Conservation (phyloP, 2,329 filamentous ascomycete species). For the Chaetothyriales sp. region DNA sequence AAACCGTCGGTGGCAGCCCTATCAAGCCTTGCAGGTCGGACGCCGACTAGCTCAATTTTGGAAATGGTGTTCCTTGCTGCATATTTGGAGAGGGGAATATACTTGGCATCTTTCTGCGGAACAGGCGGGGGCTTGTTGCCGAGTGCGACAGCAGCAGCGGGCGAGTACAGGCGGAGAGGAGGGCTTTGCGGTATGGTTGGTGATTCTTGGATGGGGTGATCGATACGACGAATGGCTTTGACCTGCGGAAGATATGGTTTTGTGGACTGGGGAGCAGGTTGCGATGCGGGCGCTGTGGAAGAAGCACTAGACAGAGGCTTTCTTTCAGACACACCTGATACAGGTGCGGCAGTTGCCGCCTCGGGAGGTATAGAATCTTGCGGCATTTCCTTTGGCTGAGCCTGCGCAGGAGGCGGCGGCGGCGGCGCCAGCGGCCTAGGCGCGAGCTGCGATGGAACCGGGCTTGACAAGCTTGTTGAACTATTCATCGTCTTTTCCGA, state of each 20-base stretch:
- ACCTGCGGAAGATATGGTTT: neutral
- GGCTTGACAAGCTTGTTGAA: neutral
- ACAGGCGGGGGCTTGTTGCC: slow-evolving; percentile 14
- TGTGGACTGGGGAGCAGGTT: neutral
- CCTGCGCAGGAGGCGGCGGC: too few species aligned
- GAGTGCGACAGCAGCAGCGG: neutral
- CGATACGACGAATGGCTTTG: neutral
- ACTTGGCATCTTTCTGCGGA: slow-evolving; percentile 15
- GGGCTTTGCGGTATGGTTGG: slow-evolving; percentile 14
- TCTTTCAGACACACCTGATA: neutral
- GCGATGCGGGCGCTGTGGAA: neutral
- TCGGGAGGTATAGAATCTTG: neutral
- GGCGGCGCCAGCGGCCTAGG: neutral
- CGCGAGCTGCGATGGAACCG: neutral
- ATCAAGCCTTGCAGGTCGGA: slow-evolving; percentile 6
- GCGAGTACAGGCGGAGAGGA: neutral
- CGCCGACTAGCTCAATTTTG: slow-evolving; percentile 10
- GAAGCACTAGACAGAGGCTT: neutral
- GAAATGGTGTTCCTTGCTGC: slow-evolving; percentile 14
- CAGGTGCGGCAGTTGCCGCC: neutral
- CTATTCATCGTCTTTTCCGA: neutral
- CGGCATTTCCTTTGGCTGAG: neutral
- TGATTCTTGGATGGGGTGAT: slow-evolving; percentile 11
- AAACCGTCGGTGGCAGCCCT: slow-evolving; percentile 10
- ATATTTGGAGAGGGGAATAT: slow-evolving; percentile 17